Percentiles rank a stretch among this genome's conserved stretches.
Conservation (phyloP, 164 flowering plant genomes). For the Aristolochia contorta region DNA sequence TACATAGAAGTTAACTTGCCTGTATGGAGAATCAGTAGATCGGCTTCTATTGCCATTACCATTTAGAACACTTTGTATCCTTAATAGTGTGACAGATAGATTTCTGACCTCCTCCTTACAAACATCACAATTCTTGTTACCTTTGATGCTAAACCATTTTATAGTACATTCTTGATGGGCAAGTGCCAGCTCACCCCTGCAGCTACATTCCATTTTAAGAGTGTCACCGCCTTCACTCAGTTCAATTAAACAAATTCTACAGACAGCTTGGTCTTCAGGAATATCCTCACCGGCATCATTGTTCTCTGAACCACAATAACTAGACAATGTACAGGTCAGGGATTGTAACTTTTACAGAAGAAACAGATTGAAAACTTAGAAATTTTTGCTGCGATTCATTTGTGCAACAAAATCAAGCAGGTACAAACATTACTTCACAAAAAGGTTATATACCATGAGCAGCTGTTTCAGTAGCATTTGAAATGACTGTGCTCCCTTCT, state of each 20-base stretch:
- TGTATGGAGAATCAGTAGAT: conserved; percentile 33
- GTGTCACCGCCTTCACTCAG: conserved; percentile 86
- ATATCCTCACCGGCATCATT: conserved; percentile 78
- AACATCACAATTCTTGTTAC: conserved; percentile 88
- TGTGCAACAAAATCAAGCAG: background rate
- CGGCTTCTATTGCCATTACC: conserved; percentile 19
- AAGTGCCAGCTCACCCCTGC: conserved; percentile 95
- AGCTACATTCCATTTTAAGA: conserved; percentile 89
- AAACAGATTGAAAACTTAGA: background rate
- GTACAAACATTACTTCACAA: background rate
- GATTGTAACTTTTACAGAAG: conserved; percentile 7
- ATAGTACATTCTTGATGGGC: conserved; percentile 93
- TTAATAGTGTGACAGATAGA: conserved; percentile 73
- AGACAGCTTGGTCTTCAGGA: conserved; percentile 93
- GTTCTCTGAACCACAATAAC: conserved; percentile 32
- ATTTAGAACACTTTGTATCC: conserved; percentile 46
- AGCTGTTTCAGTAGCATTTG: conserved; percentile 15
- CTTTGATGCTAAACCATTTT: conserved; percentile 96
- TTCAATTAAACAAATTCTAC: conserved; percentile 84
- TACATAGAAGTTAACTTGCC: conserved; percentile 30
- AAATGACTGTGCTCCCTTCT: conserved; percentile 24
- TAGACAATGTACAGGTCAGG: conserved; percentile 17
- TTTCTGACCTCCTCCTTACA: conserved; percentile 87
- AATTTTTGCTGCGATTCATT: background rate
- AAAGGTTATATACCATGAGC: conserved; percentile 41